Conservation (phyloP, 208 protist species). For the Crithidia acanthocephali region DNA sequence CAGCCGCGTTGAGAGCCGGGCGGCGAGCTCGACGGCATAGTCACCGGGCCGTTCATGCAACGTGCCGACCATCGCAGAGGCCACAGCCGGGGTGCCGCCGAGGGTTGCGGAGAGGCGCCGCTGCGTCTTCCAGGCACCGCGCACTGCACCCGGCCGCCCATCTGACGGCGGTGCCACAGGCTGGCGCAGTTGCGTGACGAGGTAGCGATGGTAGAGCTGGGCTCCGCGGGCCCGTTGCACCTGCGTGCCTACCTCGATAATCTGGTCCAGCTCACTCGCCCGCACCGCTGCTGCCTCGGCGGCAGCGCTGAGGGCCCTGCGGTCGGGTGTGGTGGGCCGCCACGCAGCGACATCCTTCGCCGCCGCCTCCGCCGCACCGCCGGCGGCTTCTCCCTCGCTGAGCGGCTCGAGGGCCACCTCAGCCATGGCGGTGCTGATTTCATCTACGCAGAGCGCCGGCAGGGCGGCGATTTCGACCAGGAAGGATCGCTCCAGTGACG, state of each 20-base stretch:
- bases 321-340: conserved; percentile 59
- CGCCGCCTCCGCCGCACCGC: neutral
- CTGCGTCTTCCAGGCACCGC: conserved; percentile 35
- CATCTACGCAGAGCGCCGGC: conserved; percentile 71
- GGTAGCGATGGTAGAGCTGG: conserved; percentile 59
- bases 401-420: conserved; percentile 44
- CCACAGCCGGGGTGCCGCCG: conserved; percentile 9
- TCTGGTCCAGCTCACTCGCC: conserved; percentile 48
- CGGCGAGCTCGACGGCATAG: conserved; percentile 19
- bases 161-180: conserved; percentile 32
- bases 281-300: conserved; percentile 40
- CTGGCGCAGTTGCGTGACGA: conserved; percentile 58
- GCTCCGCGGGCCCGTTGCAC: conserved; percentile 38
- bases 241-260: conserved; percentile 44
- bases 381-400: neutral
- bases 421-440: conserved; percentile 77
- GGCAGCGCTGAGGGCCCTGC: conserved; percentile 37
- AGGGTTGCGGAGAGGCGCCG: conserved; percentile 24
- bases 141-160: conserved; percentile 28
- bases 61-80: neutral
- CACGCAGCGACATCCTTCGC: conserved; percentile 9
- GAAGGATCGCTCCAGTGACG: conserved; percentile 59
- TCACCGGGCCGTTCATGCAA: neutral
- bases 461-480: conserved; percentile 70
- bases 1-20: conserved; percentile 25